These are phyloP conservation scores for Fusarium goolgardi DNA, from an alignment of 2,329 filamentous ascomycete species.

Conservation along the genomic window DNA sequence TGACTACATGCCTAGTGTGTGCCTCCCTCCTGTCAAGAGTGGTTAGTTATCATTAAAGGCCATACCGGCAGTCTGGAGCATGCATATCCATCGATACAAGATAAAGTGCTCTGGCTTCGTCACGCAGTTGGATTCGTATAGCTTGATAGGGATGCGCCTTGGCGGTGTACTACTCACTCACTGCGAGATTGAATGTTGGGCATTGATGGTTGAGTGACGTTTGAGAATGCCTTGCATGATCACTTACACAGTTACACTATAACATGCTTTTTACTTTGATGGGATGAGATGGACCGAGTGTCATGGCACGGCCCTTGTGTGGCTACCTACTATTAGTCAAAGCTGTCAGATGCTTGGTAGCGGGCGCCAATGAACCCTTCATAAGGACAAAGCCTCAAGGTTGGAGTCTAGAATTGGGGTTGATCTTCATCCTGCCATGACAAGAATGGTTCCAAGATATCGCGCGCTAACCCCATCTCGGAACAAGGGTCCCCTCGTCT, in stretches of 20 bases:
- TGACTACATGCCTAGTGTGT: constrained; percentile 3
- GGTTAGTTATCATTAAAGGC: constrained; percentile 6
- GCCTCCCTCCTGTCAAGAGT: neutral
- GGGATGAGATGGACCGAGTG: constrained; percentile 16
- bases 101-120: constrained; percentile 3
- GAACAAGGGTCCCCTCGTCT: constrained; percentile 34
- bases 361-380: constrained; percentile 33
- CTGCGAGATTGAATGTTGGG: constrained; percentile 1
- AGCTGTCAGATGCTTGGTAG: constrained; percentile 31
- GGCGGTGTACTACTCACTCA: neutral
- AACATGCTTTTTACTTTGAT: constrained; percentile 13
- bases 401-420: constrained; percentile 32
- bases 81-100: neutral
- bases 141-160: constrained; percentile 1
- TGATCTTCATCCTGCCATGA: constrained; percentile 39
- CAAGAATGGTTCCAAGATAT: constrained; percentile 41
- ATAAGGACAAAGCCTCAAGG: constrained; percentile 17
- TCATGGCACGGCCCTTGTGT: constrained; percentile 31
- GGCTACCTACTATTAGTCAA: constrained; percentile 26
- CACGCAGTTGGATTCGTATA: neutral
- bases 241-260: constrained; percentile 21
- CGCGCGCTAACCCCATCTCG: constrained; percentile 36
- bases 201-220: constrained; percentile 2
- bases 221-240: constrained; percentile 2
- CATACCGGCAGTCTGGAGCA: constrained; percentile 4